These are phyloP conservation scores for Xylaria sp. DNA, from an alignment of 2,329 filamentous ascomycete genomes.

Conservation along the genomic window DNA sequence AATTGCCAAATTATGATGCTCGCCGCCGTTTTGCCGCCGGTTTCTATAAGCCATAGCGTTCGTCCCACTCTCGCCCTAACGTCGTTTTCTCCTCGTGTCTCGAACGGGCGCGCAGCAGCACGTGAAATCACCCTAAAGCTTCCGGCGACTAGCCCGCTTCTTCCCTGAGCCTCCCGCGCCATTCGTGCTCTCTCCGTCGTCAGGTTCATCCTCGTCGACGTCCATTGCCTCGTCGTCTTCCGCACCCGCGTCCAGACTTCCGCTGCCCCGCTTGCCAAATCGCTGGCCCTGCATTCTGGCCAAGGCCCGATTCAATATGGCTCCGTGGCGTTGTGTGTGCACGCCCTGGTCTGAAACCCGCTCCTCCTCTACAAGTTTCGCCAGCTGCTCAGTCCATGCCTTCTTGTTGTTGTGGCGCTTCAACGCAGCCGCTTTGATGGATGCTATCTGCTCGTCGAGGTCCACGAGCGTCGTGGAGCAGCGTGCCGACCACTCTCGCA, in stretches of 20 bases:
- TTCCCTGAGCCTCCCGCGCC: slow-evolving; percentile 53
- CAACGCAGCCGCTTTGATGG: slow-evolving; percentile 69
- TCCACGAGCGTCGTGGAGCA: slow-evolving; percentile 78
- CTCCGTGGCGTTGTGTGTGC: slow-evolving; percentile 43
- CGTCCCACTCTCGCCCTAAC: neutral
- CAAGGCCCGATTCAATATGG: slow-evolving; percentile 44
- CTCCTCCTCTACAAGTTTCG: slow-evolving; percentile 61
- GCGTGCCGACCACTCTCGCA: slow-evolving; percentile 80
- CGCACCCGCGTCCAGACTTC: slow-evolving; percentile 47
- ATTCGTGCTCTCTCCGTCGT: slow-evolving; percentile 56
- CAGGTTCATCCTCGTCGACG: slow-evolving; percentile 62
- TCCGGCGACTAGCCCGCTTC: slow-evolving; percentile 64
- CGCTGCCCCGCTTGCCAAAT: slow-evolving; percentile 51
- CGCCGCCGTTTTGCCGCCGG: neutral
- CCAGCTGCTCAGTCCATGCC: slow-evolving; percentile 59
- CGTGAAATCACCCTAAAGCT: slow-evolving; percentile 55
- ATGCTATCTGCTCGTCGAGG: slow-evolving; percentile 78
- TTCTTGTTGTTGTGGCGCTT: slow-evolving; percentile 62
- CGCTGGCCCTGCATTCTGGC: slow-evolving; percentile 41
- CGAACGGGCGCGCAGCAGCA: neutral
- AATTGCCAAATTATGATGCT: neutral
- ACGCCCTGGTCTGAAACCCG: slow-evolving; percentile 43
- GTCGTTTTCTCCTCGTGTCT: neutral
- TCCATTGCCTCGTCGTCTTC: slow-evolving; percentile 65
- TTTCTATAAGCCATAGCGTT: neutral